phyloP scores from a whole-genome alignment of 495 filamentous ascomycete genomes.

The Aspergillus affinis region DNA sequence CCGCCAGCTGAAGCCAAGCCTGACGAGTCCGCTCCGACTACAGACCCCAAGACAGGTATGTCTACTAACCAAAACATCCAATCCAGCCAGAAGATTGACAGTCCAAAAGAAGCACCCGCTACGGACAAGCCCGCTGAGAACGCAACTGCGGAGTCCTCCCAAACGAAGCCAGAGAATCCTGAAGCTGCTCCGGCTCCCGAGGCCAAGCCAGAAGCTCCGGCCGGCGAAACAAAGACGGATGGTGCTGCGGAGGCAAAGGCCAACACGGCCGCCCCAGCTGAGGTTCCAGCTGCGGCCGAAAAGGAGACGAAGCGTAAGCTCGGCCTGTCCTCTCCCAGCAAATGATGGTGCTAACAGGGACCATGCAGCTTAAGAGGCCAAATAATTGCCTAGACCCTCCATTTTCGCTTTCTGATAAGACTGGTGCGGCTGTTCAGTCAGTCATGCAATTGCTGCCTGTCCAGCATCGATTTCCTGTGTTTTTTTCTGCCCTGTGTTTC shows the following conservation, averaged over 20 bases:
- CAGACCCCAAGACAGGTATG: slow-evolving; percentile 18
- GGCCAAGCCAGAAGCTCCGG: background rate
- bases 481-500: slow-evolving; percentile 3
- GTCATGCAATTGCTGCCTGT: background rate
- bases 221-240: slow-evolving; percentile 14
- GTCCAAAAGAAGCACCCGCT: slow-evolving; percentile 8
- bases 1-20: slow-evolving; percentile 17
- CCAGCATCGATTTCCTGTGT: slow-evolving; percentile 9
- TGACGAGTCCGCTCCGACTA: slow-evolving; percentile 17
- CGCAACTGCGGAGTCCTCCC: slow-evolving; percentile 2
- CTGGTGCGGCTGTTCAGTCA: background rate
- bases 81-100: background rate
- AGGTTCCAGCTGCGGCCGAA: slow-evolving; percentile 14
- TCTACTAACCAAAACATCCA: background rate
- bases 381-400: slow-evolving; percentile 9
- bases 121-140: slow-evolving; percentile 21
- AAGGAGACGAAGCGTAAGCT: slow-evolving; percentile 14
- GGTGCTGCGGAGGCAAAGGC: slow-evolving; percentile 9
- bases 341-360: slow-evolving; percentile 1
- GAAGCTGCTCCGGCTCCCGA: slow-evolving; percentile 5
- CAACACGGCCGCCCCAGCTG: slow-evolving; percentile 16
- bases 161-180: slow-evolving; percentile 10
- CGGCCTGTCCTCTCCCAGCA: background rate
- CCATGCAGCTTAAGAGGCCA: slow-evolving; percentile 8
- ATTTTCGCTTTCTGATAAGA: background rate